Evolutionary conservation across 768 basidiomycete species (phyloP).

Genomic region (Nidula microcarpa): DNA sequence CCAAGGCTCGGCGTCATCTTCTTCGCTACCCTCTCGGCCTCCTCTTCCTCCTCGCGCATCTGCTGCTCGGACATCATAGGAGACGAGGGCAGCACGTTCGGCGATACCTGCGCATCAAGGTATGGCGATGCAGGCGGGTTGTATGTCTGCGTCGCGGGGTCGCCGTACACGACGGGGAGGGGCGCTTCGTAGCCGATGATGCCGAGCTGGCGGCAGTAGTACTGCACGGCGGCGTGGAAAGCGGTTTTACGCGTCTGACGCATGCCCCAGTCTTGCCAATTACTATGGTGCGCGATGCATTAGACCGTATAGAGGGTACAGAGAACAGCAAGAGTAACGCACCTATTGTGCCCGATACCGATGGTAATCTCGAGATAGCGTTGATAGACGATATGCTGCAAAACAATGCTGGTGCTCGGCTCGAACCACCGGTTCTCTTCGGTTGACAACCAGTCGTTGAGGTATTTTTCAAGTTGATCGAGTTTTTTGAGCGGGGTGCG

Average conservation of each 20-base stretch:
- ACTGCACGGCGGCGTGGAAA: conserved; percentile 75
- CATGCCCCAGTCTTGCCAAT: conserved; percentile 55
- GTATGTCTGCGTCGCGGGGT: conserved; percentile 22
- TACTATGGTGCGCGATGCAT: conserved; percentile 10
- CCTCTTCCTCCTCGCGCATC: conserved; percentile 14
- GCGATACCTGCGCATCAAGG: conserved; percentile 7
- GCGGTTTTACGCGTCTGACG: conserved; percentile 63
- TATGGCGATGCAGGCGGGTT: conserved; percentile 8
- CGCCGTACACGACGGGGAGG: conserved; percentile 53
- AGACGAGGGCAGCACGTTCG: conserved; percentile 1
- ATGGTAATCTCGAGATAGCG: conserved; percentile 68
- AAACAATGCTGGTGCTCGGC: conserved; percentile 57
- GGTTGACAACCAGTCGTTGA: conserved; percentile 75
- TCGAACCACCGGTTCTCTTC: conserved; percentile 82
- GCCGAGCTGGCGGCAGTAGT: conserved; percentile 67
- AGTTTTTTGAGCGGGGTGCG: conserved; percentile 69
- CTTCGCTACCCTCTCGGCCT: conserved; percentile 20
- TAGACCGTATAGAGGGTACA: neutral
- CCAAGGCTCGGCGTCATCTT: conserved; percentile 38
- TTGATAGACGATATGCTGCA: conserved; percentile 66
- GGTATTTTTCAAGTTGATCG: conserved; percentile 59
- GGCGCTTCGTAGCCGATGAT: conserved; percentile 60
- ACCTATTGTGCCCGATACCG: conserved; percentile 56
- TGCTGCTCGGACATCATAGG: conserved; percentile 5
- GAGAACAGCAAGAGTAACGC: neutral